Percentiles rank a stretch among this genome's conserved stretches.
These are phyloP conservation scores for Eucalyptus virginea DNA, from an alignment of 345 rosid genomes.

Conservation along the genomic window DNA sequence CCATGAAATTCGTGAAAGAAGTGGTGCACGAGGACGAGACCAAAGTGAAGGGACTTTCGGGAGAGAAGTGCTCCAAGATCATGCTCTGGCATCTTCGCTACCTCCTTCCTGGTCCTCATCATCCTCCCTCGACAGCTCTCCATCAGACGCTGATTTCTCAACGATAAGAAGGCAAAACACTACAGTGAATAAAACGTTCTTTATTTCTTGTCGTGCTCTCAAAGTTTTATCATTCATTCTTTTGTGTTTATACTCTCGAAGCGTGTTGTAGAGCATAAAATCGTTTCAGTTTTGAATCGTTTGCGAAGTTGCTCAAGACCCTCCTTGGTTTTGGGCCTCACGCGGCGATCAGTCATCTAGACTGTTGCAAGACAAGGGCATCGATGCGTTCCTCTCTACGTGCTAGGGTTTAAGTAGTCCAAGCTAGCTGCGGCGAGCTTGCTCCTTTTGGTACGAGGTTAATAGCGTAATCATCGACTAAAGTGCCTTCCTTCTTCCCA, in stretches of 20 bases:
- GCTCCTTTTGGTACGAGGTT: neutral
- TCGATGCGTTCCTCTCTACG: neutral
- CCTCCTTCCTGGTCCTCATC: neutral
- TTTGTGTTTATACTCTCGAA: neutral
- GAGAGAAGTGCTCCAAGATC: conserved; percentile 68
- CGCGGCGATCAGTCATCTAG: neutral
- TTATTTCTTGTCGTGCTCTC: neutral
- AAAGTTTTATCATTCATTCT: neutral
- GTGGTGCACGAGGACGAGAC: conserved; percentile 73
- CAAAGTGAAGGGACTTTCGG: conserved; percentile 63
- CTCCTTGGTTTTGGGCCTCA: neutral
- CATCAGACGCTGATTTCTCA: neutral
- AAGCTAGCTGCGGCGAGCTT: neutral
- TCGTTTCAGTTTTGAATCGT: neutral
- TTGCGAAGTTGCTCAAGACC: neutral
- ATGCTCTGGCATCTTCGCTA: conserved; percentile 74
- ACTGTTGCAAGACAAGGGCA: neutral
- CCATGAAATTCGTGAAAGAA: conserved; percentile 77
- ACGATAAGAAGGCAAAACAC: neutral
- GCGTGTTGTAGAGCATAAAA: neutral
- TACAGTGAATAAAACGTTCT: neutral
- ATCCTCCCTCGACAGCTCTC: neutral
- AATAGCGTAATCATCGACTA: neutral
- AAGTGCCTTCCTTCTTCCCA: neutral
- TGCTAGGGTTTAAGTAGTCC: neutral